Evolutionary conservation across 2,329 filamentous ascomycete genomes (phyloP).

Genomic region (Cladophialophora exuberans): DNA sequence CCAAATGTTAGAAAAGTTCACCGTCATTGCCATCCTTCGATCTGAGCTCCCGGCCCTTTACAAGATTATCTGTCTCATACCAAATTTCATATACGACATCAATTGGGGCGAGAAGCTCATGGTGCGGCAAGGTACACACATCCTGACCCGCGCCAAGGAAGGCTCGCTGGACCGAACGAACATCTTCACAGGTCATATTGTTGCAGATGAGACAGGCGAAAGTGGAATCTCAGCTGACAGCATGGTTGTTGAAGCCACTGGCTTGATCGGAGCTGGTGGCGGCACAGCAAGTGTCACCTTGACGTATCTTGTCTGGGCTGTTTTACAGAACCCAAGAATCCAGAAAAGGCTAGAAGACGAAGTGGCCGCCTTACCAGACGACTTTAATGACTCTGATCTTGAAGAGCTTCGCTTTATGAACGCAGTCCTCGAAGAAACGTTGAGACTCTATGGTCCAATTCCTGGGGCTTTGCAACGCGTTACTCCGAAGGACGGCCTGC

Average conservation of each 20-base stretch:
- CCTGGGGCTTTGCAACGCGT: constrained; percentile 59
- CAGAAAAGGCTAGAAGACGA: constrained; percentile 52
- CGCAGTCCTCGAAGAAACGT: constrained; percentile 61
- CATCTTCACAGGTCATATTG: constrained; percentile 14
- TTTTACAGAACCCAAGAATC: constrained; percentile 37
- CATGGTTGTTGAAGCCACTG: constrained; percentile 41
- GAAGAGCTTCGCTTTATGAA: constrained; percentile 58
- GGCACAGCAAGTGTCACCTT: constrained; percentile 57
- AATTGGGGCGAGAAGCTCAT: too few species aligned
- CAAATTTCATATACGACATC: too few species aligned
- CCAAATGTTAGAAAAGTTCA: too few species aligned
- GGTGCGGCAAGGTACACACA: too few species aligned
- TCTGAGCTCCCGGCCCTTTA: too few species aligned
- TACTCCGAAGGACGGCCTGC: constrained; percentile 50
- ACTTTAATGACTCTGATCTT: constrained; percentile 49
- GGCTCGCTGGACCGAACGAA: constrained; percentile 3
- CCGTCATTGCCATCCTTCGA: too few species aligned
- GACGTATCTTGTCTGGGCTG: constrained; percentile 52
- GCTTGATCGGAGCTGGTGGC: constrained; percentile 55
- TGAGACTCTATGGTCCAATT: constrained; percentile 61
- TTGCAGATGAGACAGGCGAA: constrained; percentile 2
- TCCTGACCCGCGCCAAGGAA: too few species aligned
- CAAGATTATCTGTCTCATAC: too few species aligned
- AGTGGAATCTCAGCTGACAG: constrained; percentile 7
- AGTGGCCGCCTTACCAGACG: constrained; percentile 40